phyloP scores from a whole-genome alignment of 331 rosid genomes.

The Erythrophleum ivorense region DNA sequence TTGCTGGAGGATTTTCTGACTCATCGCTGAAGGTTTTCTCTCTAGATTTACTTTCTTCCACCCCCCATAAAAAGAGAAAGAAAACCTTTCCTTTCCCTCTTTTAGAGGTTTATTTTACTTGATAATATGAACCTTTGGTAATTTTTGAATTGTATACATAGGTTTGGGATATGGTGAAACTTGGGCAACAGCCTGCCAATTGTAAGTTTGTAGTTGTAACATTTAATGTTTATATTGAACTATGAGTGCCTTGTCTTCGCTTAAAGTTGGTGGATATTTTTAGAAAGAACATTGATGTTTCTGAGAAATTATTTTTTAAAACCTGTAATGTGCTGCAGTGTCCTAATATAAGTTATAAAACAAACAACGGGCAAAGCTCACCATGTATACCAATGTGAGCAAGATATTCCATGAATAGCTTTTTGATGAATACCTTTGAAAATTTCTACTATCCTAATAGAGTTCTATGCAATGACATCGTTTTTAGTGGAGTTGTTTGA shows the following conservation, averaged over 20 bases:
- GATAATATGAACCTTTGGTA: constrained; percentile 28
- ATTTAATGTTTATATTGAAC: constrained; percentile 18
- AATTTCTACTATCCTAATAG: background rate
- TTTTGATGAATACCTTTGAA: background rate
- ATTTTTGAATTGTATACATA: constrained; percentile 43
- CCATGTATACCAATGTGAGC: background rate
- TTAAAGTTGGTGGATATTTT: background rate
- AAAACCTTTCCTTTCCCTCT: background rate
- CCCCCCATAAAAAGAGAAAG: background rate
- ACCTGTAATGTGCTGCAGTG: background rate
- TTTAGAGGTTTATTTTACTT: constrained; percentile 31
- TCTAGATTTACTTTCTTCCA: background rate
- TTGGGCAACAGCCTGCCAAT: constrained; percentile 73
- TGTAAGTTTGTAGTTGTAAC: constrained; percentile 60
- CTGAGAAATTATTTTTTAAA: background rate
- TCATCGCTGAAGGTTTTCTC: constrained; percentile 79
- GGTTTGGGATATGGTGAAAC: constrained; percentile 99
- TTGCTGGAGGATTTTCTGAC: constrained; percentile 98
- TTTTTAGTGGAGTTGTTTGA: background rate
- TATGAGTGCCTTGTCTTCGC: background rate
- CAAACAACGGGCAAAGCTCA: background rate
- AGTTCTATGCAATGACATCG: background rate
- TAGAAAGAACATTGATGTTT: constrained; percentile 2
- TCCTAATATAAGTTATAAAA: constrained; percentile 2
- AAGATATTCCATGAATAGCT: background rate